Evolutionary conservation across 768 basidiomycete species (phyloP).

Genomic region (Tricholoma hemisulphureum): DNA sequence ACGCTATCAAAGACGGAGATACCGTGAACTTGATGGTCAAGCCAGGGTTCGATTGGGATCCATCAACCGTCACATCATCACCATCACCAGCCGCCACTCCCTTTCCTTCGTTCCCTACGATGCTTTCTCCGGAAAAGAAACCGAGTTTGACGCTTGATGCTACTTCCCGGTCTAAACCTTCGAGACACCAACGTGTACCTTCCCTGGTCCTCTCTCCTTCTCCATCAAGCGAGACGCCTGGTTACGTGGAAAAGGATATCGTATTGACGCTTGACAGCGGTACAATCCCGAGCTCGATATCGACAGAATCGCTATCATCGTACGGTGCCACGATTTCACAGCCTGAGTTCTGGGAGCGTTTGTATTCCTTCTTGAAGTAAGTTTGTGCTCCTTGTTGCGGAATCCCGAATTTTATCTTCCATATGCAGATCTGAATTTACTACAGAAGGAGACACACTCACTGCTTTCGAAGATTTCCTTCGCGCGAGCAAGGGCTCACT

Average conservation of each 20-base stretch:
- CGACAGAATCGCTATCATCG: constrained; percentile 46
- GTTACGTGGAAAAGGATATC: constrained; percentile 55
- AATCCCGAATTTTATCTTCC: neutral
- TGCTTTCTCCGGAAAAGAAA: constrained; percentile 17
- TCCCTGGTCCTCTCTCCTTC: constrained; percentile 79
- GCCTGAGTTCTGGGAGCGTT: constrained; percentile 76
- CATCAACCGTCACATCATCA: constrained; percentile 33
- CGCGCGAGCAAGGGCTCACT: constrained; percentile 76
- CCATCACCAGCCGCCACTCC: constrained; percentile 10
- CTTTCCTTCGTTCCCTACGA: constrained; percentile 18
- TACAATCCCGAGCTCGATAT: constrained; percentile 38
- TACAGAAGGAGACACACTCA: constrained; percentile 59
- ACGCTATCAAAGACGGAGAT: constrained; percentile 76
- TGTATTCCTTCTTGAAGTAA: constrained; percentile 65
- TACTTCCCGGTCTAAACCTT: constrained; percentile 30
- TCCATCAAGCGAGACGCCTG: constrained; percentile 48
- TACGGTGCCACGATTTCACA: constrained; percentile 72
- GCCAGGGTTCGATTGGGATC: constrained; percentile 67
- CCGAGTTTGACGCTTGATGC: constrained; percentile 24
- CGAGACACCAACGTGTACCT: constrained; percentile 65
- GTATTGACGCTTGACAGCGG: constrained; percentile 63
- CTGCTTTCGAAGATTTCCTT: constrained; percentile 86
- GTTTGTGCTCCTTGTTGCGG: constrained; percentile 18
- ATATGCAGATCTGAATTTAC: constrained; percentile 56
- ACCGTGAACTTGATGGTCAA: constrained; percentile 88